Percentiles rank a stretch among this genome's conserved stretches.
Evolutionary conservation across 805 yeast species (phyloP).

Genomic region (Starmerella sp.): DNA sequence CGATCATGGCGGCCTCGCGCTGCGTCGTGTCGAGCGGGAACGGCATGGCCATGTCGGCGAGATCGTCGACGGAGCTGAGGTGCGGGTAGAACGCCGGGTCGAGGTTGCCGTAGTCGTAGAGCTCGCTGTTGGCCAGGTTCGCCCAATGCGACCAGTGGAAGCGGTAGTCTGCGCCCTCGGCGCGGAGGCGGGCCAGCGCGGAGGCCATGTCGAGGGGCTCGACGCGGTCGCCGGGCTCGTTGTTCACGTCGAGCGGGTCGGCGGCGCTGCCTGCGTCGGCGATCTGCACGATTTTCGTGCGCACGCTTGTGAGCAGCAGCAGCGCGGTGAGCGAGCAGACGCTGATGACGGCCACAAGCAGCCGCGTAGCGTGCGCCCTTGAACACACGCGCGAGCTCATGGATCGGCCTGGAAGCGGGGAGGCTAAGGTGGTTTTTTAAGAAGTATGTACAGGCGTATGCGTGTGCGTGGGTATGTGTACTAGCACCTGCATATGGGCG

Average conservation of each 20-base stretch:
- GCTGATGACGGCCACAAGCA: not conserved
- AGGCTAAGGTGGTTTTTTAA: too few relatives aligned
- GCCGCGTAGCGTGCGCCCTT: constrained; percentile 7
- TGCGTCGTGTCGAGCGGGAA: not conserved
- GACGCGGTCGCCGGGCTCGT: not conserved
- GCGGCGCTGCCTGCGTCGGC: not conserved
- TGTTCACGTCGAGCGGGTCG: not conserved
- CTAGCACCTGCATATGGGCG: not conserved
- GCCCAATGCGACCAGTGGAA: constrained; percentile 25
- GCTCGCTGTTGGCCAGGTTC: constrained; percentile 14
- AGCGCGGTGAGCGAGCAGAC: not conserved
- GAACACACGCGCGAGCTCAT: constrained; percentile 1
- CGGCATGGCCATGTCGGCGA: constrained; percentile 4
- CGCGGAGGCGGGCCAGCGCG: not conserved
- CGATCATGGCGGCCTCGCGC: constrained; percentile 8
- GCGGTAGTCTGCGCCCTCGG: not conserved
- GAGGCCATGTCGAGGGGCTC: not conserved
- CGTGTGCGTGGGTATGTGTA: not conserved
- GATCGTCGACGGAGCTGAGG: not conserved
- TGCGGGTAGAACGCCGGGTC: constrained; percentile 8
- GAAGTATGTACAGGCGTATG: too few relatives aligned
- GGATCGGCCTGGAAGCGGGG: not conserved
- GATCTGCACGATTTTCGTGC: not conserved
- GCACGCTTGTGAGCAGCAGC: not conserved
- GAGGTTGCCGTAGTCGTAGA: constrained; percentile 4